A percentile compares a stretch with the other conserved stretches of the same genome.
Conservation (phyloP, 2,329 filamentous ascomycete genomes). For the Sarocladium strictum region DNA sequence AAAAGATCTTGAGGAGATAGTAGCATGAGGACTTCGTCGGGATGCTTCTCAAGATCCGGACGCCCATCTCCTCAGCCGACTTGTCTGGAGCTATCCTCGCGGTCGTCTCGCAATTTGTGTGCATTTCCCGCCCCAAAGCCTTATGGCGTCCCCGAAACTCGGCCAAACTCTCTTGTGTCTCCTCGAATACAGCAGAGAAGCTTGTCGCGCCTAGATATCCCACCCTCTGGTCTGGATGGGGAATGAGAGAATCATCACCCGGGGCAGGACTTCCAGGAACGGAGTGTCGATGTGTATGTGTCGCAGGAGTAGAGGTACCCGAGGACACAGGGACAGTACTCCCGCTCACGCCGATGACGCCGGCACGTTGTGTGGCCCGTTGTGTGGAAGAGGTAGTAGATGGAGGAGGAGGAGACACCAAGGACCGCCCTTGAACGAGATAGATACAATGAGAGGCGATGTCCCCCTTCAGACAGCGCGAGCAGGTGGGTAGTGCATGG, state of each 20-base stretch:
- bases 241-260: conserved; percentile 1
- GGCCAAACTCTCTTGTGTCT: conserved; percentile 31
- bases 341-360: not conserved
- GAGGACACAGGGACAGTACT: not conserved
- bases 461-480: not conserved
- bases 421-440: conserved; percentile 1
- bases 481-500: conserved; percentile 6
- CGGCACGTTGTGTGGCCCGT: no score
- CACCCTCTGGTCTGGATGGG: conserved; percentile 8
- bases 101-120: not conserved
- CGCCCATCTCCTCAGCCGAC: conserved; percentile 13
- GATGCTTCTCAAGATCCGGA: conserved; percentile 30
- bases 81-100: conserved; percentile 1
- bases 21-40: conserved; percentile 21
- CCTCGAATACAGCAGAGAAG: conserved; percentile 36
- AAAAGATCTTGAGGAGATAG: conserved; percentile 13
- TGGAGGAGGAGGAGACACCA: not conserved
- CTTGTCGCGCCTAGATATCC: conserved; percentile 41
- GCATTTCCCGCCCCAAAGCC: not conserved
- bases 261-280: conserved; percentile 15
- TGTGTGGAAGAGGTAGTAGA: not conserved
- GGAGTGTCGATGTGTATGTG: conserved; percentile 10
- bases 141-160: not conserved
- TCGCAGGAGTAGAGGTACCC: not conserved
- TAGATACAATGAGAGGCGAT: conserved; percentile 7